Base-by-base conservation (phyloP, 108 stramenopile genomes). In the Cyclotella distinguenda region DNA sequence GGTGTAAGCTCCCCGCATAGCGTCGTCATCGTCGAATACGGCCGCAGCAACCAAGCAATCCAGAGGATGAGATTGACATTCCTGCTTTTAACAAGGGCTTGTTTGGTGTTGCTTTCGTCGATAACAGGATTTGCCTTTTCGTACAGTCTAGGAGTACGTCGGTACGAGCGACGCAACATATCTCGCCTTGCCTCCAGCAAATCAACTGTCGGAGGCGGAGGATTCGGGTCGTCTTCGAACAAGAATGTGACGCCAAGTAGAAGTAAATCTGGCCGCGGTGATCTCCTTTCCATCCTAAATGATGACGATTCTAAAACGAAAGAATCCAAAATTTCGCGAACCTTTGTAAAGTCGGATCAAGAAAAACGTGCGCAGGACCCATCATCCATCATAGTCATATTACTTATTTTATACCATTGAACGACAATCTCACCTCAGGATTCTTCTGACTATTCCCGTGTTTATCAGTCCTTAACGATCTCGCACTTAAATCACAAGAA, bases 261-360 rank as follows among this genome's bases (percentile, higher is more conserved):
- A 5, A 66, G 70, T 18, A 72, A 72, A 46, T 62, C 54, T 30
- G 69, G 73, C 3, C 39, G 74, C 19, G 48, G 30, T 13, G 62
- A 64, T 35, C 51, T 76, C 30, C 49, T 72, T 12, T 66, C 77
- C 18, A 27, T 59, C 4, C 55, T 72, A 12, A 72, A 71, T 36
- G 76, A 78, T 47, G 68, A 70, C 26, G 65, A 51, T 21, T 35
- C 53, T 6, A 38, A 64, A 23, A 47, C 58, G 58, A 64, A 64
- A 36, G 44, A 64, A 38, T 10, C 22, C 31, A 65, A 73, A 26
- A 18, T 25, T 22, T 76, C 75, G 11, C 60, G 65, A 46, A 72
- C 85, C 7, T 86, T 66, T 56, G 85, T 86, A 32, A 84, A 82
- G 52, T 70, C 82, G 15, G 89, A 90, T 47, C 84, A 85, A 56